A percentile compares a stretch with the other conserved stretches of the same genome.
Conservation (phyloP, 306 rosid species). For the Sesbania bispinosa region DNA sequence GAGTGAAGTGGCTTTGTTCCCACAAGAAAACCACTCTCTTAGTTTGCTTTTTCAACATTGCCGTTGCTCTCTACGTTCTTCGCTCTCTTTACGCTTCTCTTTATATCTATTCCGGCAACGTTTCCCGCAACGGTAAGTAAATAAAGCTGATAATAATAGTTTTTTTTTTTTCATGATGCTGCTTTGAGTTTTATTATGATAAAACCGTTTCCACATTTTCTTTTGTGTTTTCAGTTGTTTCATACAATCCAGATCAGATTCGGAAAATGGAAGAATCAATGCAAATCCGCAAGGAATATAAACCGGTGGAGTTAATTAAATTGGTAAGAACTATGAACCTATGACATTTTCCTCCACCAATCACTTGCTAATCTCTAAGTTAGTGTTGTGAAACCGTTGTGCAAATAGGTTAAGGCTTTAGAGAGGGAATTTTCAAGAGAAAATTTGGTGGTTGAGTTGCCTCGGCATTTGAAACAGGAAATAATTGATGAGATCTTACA, state of each 20-base stretch:
- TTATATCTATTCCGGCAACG: slow-evolving; percentile 74
- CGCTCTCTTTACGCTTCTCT: slow-evolving; percentile 87
- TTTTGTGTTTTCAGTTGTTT: slow-evolving; percentile 45
- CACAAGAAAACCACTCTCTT: slow-evolving; percentile 75
- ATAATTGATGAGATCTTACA: slow-evolving; percentile 60
- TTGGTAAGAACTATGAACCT: slow-evolving; percentile 52
- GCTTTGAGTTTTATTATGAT: background rate
- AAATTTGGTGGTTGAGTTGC: slow-evolving; percentile 46
- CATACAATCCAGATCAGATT: slow-evolving; percentile 87
- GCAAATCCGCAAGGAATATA: slow-evolving; percentile 59
- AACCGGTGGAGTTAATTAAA: slow-evolving; percentile 69
- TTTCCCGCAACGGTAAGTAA: slow-evolving; percentile 45
- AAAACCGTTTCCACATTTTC: background rate
- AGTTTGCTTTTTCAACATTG: slow-evolving; percentile 81
- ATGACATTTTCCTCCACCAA: background rate
- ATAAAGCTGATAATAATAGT: no score
- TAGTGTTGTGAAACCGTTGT: slow-evolving; percentile 19
- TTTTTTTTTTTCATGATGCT: no score
- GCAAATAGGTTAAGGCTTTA: slow-evolving; percentile 59
- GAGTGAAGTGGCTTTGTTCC: slow-evolving; percentile 67
- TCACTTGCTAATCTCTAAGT: slow-evolving; percentile 9
- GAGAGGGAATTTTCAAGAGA: slow-evolving; percentile 53
- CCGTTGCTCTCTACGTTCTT: slow-evolving; percentile 78
- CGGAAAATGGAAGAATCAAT: slow-evolving; percentile 80
- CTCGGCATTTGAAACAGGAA: slow-evolving; percentile 65